Conservation (phyloP, 2,329 filamentous ascomycete species). For the Blastomyces gilchristii region DNA sequence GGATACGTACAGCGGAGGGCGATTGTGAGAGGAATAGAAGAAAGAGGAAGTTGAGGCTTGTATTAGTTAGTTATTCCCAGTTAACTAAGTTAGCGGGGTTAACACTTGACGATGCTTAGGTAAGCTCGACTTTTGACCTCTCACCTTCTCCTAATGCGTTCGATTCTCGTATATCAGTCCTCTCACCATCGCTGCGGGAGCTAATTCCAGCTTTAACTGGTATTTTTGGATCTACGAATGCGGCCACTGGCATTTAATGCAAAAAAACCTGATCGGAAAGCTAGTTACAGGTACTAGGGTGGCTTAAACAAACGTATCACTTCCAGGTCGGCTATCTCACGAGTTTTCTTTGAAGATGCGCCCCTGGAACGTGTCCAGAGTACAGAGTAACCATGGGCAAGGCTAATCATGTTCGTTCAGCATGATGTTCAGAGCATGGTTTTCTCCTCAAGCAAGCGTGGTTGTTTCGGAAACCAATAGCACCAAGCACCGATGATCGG, state of each 20-base stretch:
- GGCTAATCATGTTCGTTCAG: not conserved
- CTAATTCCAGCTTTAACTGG: too few relatives aligned
- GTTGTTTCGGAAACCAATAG: not conserved
- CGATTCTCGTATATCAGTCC: too few relatives aligned
- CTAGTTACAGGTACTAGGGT: not conserved
- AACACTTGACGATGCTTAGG: not conserved
- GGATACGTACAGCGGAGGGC: too few relatives aligned
- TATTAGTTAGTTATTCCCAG: too few relatives aligned
- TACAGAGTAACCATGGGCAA: not conserved
- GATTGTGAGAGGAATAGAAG: not conserved
- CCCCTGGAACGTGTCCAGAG: not conserved
- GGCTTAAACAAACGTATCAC: not conserved
- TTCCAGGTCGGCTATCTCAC: not conserved
- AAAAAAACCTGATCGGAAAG: not conserved
- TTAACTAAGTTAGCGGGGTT: too few relatives aligned
- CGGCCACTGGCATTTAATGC: not conserved
- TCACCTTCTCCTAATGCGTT: too few relatives aligned
- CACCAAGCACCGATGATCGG: not conserved
- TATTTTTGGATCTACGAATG: too few relatives aligned
- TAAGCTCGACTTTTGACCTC: not conserved
- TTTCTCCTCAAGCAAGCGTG: not conserved
- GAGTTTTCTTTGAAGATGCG: not conserved
- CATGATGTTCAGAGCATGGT: not conserved
- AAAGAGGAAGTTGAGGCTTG: too few relatives aligned
- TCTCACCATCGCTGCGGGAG: too few relatives aligned